Conservation (phyloP, 2,329 filamentous ascomycete genomes). For the Aspergillus chevalieri region DNA sequence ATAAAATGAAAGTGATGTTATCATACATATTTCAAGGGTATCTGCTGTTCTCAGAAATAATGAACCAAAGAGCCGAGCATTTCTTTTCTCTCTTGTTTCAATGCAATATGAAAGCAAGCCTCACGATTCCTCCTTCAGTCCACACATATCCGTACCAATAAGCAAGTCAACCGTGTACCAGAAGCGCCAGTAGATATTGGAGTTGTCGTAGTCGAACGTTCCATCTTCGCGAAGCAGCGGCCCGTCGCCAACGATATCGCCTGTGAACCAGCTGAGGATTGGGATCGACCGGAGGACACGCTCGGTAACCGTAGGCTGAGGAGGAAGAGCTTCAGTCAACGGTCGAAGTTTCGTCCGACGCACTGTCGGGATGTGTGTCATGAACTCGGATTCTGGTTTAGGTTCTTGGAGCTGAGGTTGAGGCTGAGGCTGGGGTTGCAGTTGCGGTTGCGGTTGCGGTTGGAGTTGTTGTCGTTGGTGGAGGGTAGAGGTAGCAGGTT, state of each 20-base stretch:
- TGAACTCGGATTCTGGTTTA: constrained; percentile 40
- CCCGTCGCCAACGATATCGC: constrained; percentile 43
- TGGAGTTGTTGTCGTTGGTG: constrained; percentile 24
- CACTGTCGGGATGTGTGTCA: constrained; percentile 60
- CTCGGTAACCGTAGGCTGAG: constrained; percentile 60
- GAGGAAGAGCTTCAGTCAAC: constrained; percentile 64
- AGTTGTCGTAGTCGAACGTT: constrained; percentile 62
- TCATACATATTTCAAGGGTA: constrained; percentile 2
- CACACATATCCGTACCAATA: constrained; percentile 57
- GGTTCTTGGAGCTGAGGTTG: constrained; percentile 13
- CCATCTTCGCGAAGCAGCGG: constrained; percentile 42
- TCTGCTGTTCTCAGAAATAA: neutral
- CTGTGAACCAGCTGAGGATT: constrained; percentile 66
- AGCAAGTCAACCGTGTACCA: constrained; percentile 53
- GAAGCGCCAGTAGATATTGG: constrained; percentile 55
- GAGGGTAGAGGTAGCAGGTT: constrained; percentile 10
- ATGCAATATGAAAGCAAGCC: neutral
- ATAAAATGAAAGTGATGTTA: neutral
- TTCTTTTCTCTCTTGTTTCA: neutral
- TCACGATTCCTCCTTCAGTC: constrained; percentile 48
- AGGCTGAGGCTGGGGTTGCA: constrained; percentile 14
- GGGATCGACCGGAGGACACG: constrained; percentile 61
- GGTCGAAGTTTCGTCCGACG: constrained; percentile 60
- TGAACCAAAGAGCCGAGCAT: neutral
- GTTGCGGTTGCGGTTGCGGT: constrained; percentile 25